phyloP scores from a whole-genome alignment of 768 basidiomycete genomes.

The Dictyophora rubrovolvata region DNA sequence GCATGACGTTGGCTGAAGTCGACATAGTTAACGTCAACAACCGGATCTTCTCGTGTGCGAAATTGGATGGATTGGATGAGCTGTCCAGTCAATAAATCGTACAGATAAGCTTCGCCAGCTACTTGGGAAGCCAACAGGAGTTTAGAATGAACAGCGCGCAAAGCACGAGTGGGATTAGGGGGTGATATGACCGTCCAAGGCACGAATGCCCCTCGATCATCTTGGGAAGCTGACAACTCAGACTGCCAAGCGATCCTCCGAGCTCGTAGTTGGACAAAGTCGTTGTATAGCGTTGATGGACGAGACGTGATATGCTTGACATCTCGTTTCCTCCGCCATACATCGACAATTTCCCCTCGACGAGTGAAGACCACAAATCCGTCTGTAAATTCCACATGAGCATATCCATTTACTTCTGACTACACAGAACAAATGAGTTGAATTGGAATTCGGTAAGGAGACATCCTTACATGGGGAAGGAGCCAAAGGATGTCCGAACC shows the following conservation, averaged over 20 bases:
- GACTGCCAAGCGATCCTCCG: background rate
- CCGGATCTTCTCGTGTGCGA: slow-evolving; percentile 3
- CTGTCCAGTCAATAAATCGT: slow-evolving; percentile 45
- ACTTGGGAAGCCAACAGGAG: slow-evolving; percentile 39
- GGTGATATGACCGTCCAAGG: slow-evolving; percentile 50
- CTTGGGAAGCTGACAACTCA: background rate
- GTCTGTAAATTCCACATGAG: slow-evolving; percentile 64
- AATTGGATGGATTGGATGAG: slow-evolving; percentile 37
- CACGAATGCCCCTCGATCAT: slow-evolving; percentile 27
- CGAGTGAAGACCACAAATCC: slow-evolving; percentile 70
- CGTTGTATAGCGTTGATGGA: background rate
- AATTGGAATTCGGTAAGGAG: background rate
- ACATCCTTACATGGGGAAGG: slow-evolving; percentile 35
- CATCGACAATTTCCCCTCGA: slow-evolving; percentile 43
- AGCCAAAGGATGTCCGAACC: slow-evolving; percentile 42
- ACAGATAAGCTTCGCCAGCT: slow-evolving; percentile 38
- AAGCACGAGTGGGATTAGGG: slow-evolving; percentile 40
- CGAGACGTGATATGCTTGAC: background rate
- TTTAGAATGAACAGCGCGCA: slow-evolving; percentile 58
- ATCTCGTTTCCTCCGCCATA: slow-evolving; percentile 41
- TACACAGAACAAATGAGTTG: background rate
- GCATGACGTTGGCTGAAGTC: slow-evolving; percentile 50
- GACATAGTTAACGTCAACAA: slow-evolving; percentile 48
- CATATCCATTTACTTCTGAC: slow-evolving; percentile 42
- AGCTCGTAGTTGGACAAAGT: background rate